Evolutionary conservation across 2,329 filamentous ascomycete species (phyloP), one percentile per base, ranked within the genome.

Genomic region (Penicillium sp.): DNA sequence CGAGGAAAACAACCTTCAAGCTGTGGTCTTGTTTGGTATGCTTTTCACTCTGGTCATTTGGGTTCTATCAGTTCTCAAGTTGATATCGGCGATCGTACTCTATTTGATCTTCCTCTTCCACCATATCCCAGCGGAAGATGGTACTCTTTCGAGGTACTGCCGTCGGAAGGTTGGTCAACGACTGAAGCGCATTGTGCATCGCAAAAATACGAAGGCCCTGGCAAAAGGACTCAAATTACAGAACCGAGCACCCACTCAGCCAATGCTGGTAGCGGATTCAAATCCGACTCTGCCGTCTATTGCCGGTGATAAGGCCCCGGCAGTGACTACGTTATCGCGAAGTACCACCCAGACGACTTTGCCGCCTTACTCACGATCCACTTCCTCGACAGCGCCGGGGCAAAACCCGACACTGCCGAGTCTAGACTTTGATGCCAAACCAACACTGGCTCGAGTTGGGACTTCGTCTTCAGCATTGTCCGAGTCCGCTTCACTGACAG

Each of bases 91-190:
- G 0, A 78, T 86, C 22, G 66, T 95, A 1, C 86, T 96, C 57
- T 97, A 96, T 74, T 74, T 96, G 36, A 84, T 90, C 66, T 99
- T 96, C 73, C 82, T 99, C 6, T 96, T 89, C 84, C 89, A 94
- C 73, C 94, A 93, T 75, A 93, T 99, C 58, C 91, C 92, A 1
- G 83, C 83, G 35, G 80, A 85, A 11, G 91, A 97, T 67, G 90
- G 91, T 6, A 87, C 89, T 8, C 80, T 99, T 30, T 85, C 85
- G 5, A 86, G 87, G 26, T 99, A 96, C 76, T 97, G 94, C 71
- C 88, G 90, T 59, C 88, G 91, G 43, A 97, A 97, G 78, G 88
- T 96, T 71, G 95, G 96, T 75, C 87, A 85, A 66, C 82, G 91
- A 62, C 81, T 99, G 62, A 88, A 88, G 68, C 86, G 86, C 63